Base-by-base conservation (phyloP, 345 rosid genomes). In the Laguncularia racemosa region DNA sequence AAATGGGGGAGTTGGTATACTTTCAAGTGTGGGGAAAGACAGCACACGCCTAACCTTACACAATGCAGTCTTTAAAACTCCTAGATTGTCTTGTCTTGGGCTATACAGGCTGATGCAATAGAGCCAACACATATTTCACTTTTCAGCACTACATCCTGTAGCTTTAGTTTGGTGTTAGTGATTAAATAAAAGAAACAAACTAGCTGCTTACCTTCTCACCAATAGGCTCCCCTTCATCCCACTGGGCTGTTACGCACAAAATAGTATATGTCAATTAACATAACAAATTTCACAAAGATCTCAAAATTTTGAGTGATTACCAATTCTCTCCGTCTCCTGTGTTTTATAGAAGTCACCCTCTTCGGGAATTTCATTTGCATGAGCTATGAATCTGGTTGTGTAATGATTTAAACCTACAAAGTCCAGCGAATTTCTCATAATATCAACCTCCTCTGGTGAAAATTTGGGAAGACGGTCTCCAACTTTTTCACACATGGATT, bases 361-460 rank as follows among this genome's bases (percentile, higher is more conserved):
- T 50, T 75, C 89, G 16, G 63, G 63, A 58, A 45, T 44, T 21
- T 73, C 76, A 5, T 75, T 49, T 28, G 53, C 70, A 70, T 92
- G 79, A 74, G 84, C 73, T 51, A 89, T 75, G 46, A 89, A 73
- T 76, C 95, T 86, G 20, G 98, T 59, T 40, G 98, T 86, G 58
- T 92, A 92, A 55, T 92, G 93, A 75, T 92, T 89, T 46, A 92
- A 68, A 58, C 98, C 96, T 64, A 92, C 60, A 71, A 88, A 92
- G 75, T 88, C 96, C 67, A 83, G 57, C 5, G 89, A 65, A 70
- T 76, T 81, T 45, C 71, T 63, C 53, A 86, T 79, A 71, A 88
- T 62, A 53, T 72, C 71, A 45, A 71, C 77, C 33, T 89, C 98
- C 78, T 88, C 92, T 43, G 77, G 65, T 1, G 84, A 72, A 73